Base-by-base conservation (phyloP, 2,329 filamentous ascomycete species). In the Monilinia polystroma region DNA sequence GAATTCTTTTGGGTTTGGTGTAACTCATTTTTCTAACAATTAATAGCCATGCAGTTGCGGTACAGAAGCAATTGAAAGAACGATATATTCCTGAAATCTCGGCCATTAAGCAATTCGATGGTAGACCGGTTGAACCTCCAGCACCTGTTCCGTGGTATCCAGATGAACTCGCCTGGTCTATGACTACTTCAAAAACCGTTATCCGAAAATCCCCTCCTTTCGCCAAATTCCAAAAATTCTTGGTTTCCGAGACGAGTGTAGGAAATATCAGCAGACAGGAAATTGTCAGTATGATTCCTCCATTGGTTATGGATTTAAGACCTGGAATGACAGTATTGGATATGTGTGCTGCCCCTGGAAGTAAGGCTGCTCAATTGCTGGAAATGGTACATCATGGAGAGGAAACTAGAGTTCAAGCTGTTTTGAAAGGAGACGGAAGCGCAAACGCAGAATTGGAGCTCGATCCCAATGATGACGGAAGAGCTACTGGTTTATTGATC, bases 221-320 rank as follows among this genome's bases (percentile, higher is more conserved):
- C 77, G 89, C 93, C 60, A 90, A 91, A 38, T 98, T 99, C 80
- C 95, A 99, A 78, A 96, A 96, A 78, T 99, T 97, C 82, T 85
- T 99, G 62, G 95, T 99, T 60, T 96, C 94, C 63, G 95, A 99
- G 83, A 97, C 95, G 4, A 93, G 91, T 66, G 93, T 98, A 29
- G 95, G 95, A 74, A 99, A 98, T 78, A 98, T 99, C 75, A 97
- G 91, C 79, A 88, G 95, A 74, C 95, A 99, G 79, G 95, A 99
- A 81, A 90, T 97, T 55, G 95, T 99, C 75, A 97, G 92, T 81
- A 99, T 99, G 95, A 98, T 99, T 70, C 95, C 95, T 35, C 95
- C 95, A 35, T 85, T 98, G 73, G 83, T 98, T 73, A 90, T 99
- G 83, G 93, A 98, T 75, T 84, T 98, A 62, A 87, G 87, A 73